These are phyloP conservation scores for Annulohypoxylon stygium DNA, from an alignment of 495 filamentous ascomycete species.

Conservation along the genomic window DNA sequence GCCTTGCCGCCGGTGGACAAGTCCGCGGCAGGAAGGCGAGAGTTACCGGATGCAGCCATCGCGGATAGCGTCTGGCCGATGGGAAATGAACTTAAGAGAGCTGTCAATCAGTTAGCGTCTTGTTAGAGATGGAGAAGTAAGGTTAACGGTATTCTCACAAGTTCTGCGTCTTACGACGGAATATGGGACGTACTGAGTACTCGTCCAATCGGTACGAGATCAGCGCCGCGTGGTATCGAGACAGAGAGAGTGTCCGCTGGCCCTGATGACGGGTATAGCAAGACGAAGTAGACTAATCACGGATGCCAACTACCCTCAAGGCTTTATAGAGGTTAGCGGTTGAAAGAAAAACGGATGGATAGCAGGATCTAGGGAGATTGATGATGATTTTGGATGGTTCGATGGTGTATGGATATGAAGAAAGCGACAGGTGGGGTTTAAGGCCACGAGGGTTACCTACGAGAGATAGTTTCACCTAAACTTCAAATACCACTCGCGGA, in stretches of 20 bases:
- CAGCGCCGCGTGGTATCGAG: background rate
- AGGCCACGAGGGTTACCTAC: background rate
- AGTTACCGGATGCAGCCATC: conserved; percentile 40
- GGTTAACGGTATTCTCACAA: background rate
- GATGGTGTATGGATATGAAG: background rate
- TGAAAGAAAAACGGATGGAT: background rate
- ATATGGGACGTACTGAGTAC: background rate
- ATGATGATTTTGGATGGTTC: background rate
- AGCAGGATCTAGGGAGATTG: background rate
- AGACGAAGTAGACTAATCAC: background rate
- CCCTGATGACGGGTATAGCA: background rate
- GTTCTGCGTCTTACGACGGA: background rate
- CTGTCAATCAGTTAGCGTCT: background rate
- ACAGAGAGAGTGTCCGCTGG: background rate
- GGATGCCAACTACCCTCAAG: background rate
- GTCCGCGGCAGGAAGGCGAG: conserved; percentile 23
- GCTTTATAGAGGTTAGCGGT: background rate
- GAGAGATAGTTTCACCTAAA: background rate
- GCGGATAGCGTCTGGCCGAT: background rate
- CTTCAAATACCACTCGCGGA: background rate
- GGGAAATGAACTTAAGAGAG: background rate
- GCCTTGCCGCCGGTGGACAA: conserved; percentile 29
- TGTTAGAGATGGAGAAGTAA: background rate
- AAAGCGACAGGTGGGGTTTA: background rate
- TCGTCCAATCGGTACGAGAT: conserved; percentile 9